Evolutionary conservation across 148 eudicot genomes (phyloP).

Genomic region (Nyssa sinensis): DNA sequence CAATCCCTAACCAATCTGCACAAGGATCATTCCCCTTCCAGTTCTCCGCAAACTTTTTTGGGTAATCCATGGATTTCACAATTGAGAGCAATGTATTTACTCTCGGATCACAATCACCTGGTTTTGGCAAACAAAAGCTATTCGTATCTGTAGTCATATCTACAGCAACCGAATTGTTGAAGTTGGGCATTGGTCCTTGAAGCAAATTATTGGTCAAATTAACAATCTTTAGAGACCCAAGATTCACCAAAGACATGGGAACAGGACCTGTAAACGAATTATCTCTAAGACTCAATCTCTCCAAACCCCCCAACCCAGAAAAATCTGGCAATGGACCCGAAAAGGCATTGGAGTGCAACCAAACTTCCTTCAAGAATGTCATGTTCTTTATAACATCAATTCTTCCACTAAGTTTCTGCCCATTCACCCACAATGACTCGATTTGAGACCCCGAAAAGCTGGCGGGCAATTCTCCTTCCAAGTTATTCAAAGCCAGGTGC

Average conservation of each 20-base stretch:
- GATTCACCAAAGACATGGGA: slow-evolving; percentile 56
- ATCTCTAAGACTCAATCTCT: slow-evolving; percentile 65
- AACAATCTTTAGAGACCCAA: slow-evolving; percentile 61
- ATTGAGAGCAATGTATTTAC: slow-evolving; percentile 60
- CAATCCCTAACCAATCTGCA: slow-evolving; percentile 74
- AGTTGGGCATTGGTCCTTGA: slow-evolving; percentile 85
- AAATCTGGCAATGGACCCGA: slow-evolving; percentile 90
- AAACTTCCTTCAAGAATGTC: slow-evolving; percentile 77
- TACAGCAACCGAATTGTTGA: slow-evolving; percentile 54
- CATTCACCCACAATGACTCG: slow-evolving; percentile 93
- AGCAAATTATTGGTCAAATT: slow-evolving; percentile 87
- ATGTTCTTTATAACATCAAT: slow-evolving; percentile 82
- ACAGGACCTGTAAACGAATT: slow-evolving; percentile 78
- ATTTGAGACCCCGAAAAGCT: slow-evolving; percentile 66
- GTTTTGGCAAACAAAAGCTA: slow-evolving; percentile 71
- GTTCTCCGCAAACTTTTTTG: slow-evolving; percentile 60
- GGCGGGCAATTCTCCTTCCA: slow-evolving; percentile 72
- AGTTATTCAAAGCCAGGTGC: slow-evolving; percentile 69
- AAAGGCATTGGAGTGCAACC: slow-evolving; percentile 81
- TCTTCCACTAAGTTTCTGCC: slow-evolving; percentile 73
- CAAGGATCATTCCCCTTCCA: slow-evolving; percentile 94
- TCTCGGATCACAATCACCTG: slow-evolving; percentile 72
- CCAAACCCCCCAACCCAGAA: slow-evolving; percentile 55
- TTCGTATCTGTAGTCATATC: slow-evolving; percentile 52
- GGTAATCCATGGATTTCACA: slow-evolving; percentile 64